Percentiles rank a stretch among this genome's conserved stretches.
Evolutionary conservation across 2,329 filamentous ascomycete genomes (phyloP).

Genomic region (Epichloe sp.): DNA sequence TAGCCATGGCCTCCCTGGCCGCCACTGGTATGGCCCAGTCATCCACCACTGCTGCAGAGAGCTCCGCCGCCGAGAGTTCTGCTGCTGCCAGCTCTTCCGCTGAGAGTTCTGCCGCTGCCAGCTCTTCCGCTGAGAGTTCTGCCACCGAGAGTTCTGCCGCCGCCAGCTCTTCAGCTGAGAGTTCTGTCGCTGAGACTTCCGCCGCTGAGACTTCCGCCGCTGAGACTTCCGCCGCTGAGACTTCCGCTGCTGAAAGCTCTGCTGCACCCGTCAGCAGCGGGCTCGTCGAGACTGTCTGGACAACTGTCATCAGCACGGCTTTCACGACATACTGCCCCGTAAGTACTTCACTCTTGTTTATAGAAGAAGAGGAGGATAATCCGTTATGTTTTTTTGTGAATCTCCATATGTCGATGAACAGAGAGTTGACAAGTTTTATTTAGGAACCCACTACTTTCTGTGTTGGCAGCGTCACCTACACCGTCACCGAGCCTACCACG

Average conservation of each 20-base stretch:
- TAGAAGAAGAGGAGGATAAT: too few species aligned
- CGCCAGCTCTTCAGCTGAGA: background rate
- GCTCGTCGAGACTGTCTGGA: slow-evolving; percentile 11
- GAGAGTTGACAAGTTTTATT: background rate
- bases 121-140: background rate
- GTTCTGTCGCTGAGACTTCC: background rate
- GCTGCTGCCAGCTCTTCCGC: background rate
- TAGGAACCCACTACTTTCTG: slow-evolving; percentile 22
- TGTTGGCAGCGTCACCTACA: slow-evolving; percentile 30
- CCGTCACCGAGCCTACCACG: slow-evolving; percentile 26
- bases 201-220: background rate
- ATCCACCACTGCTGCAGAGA: background rate
- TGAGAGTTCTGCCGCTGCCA: background rate
- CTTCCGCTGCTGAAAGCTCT: background rate
- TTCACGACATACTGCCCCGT: slow-evolving; percentile 32
- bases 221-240: background rate
- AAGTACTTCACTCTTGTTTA: slow-evolving; percentile 9
- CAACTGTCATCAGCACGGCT: slow-evolving; percentile 24
- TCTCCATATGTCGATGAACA: background rate
- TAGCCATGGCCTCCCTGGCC: slow-evolving; percentile 10
- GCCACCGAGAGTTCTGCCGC: background rate
- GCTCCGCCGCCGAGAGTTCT: background rate
- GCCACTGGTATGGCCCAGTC: slow-evolving; percentile 1
- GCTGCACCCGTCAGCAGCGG: background rate
- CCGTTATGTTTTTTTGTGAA: too few species aligned